Conservation (phyloP, 805 yeast species). For the Suhomyces canberraensis region DNA sequence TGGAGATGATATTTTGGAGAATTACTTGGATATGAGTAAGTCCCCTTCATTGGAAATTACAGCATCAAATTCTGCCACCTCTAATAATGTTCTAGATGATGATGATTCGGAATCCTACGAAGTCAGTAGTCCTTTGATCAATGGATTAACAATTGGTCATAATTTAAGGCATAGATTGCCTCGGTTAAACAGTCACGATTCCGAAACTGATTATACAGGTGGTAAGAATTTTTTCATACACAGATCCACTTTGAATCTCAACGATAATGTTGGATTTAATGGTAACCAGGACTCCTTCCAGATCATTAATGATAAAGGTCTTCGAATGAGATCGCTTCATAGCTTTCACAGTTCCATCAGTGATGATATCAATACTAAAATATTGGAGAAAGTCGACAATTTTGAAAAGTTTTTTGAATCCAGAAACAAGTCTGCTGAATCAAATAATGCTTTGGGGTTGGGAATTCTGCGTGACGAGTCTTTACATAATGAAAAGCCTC, state of each 20-base stretch:
- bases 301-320: neutral
- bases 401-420: constrained; percentile 11
- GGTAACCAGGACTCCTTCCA: neutral
- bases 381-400: constrained; percentile 13
- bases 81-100: constrained; percentile 4
- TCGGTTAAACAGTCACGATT: constrained; percentile 1
- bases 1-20: constrained; percentile 37
- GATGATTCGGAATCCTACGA: constrained; percentile 23
- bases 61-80: constrained; percentile 3
- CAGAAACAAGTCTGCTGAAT: neutral
- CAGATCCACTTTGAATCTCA: constrained; percentile 8
- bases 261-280: constrained; percentile 1
- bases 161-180: constrained; percentile 20
- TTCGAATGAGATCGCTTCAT: constrained; percentile 10
- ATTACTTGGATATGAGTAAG: constrained; percentile 23
- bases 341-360: constrained; percentile 24
- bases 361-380: constrained; percentile 16
- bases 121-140: constrained; percentile 29
- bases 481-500: neutral
- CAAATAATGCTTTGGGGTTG: neutral
- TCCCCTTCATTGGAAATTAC: constrained; percentile 16
- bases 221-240: constrained; percentile 16
- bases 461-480: neutral
- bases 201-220: constrained; percentile 1
- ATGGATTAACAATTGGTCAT: constrained; percentile 32